Evolutionary conservation across 2,329 filamentous ascomycete genomes (phyloP), one percentile per base, ranked within the genome.

Genomic region (Tolypocladium pustulatum): DNA sequence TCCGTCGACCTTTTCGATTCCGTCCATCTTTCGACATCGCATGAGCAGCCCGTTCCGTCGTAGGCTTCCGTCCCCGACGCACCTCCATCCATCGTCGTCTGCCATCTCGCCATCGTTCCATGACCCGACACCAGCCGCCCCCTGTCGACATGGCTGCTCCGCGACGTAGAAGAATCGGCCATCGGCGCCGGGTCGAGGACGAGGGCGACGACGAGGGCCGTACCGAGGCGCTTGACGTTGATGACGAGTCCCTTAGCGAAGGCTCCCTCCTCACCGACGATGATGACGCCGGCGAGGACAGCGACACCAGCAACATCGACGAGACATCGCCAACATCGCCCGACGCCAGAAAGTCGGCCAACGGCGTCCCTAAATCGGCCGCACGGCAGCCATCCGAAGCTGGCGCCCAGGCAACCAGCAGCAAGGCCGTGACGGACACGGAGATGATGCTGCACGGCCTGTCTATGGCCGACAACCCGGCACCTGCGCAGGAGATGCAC

Each of bases 141-240:
- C 61, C 61, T 62, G 64, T 62, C 67, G 67, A 54, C 64, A 73
- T 73, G 71, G 68, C 72, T 69, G 67, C 64, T 60, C 71, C 80
- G 68, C 81, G 83, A 69, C 82, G 84, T 72, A 86, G 81, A 75
- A 86, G 85, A 73, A 81, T 88, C 72, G 84, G 84, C 69, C 83
- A 83, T 65, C 83, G 86, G 68, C 84, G 87, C 70, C 83, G 86
- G 65, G 80, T 85, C 64, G 85, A 86, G 72, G 86, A 89, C 67
- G 86, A 89, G 69, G 86, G 81, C 65, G 87, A 89, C 66, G 87
- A 89, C 64, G 86, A 89, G 63, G 81, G 76, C 63, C 79, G 78
- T 61, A 76, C 73, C 56, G 81, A 83, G 60, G 74, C 76, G 57
- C 73, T 80, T 59, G 84, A 86, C 55, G 70, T 82, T 43, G 84